Conservation (phyloP, 164 flowering plant species). For the Warburgia ugandensis region DNA sequence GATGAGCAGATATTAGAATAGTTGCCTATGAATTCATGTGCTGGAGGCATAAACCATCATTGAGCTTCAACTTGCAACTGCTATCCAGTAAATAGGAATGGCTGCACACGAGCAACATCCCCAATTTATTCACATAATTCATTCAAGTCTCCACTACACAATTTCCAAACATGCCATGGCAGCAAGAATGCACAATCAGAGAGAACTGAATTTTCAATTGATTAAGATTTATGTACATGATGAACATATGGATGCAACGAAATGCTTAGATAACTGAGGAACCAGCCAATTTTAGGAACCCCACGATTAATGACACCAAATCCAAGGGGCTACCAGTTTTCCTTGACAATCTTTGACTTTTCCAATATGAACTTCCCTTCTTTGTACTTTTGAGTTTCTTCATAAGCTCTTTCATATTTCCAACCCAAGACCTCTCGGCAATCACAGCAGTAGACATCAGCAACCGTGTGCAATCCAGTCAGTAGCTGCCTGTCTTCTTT, state of each 20-base stretch:
- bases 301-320: background rate
- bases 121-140: conserved; percentile 12
- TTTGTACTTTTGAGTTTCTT: conserved; percentile 55
- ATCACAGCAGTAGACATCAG: conserved; percentile 43
- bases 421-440: conserved; percentile 54
- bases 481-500: conserved; percentile 47
- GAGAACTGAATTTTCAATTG: conserved; percentile 22
- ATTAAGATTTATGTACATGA: conserved; percentile 20
- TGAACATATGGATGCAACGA: conserved; percentile 11
- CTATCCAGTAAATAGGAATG: background rate
- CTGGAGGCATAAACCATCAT: too few relatives aligned
- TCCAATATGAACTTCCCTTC: conserved; percentile 59
- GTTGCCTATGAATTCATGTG: too few relatives aligned
- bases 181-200: conserved; percentile 10
- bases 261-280: conserved; percentile 12
- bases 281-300: background rate
- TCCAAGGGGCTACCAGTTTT: conserved; percentile 31
- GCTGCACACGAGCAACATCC: background rate
- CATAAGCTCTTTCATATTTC: conserved; percentile 55
- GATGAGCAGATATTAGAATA: too few relatives aligned
- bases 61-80: too few relatives aligned
- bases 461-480: conserved; percentile 57
- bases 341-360: conserved; percentile 44
- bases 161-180: conserved; percentile 4
- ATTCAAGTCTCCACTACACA: conserved; percentile 4